These are phyloP conservation scores for Metschnikowia anglica DNA, from an alignment of 805 yeast species.

Conservation along the genomic window DNA sequence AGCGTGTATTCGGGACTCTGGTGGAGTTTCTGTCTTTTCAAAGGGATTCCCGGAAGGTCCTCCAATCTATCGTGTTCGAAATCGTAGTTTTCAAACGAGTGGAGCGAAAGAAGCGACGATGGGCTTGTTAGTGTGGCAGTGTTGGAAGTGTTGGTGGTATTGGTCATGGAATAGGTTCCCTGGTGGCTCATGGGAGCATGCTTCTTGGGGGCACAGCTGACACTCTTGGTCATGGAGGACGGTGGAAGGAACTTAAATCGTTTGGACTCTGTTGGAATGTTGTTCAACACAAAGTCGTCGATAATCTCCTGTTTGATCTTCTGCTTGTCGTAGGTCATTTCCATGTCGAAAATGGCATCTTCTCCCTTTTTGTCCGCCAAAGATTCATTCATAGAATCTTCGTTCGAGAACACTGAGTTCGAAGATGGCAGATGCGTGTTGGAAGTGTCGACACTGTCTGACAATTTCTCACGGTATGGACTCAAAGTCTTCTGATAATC, in stretches of 20 bases:
- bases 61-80: slow-evolving; percentile 17
- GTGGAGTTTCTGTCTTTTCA: slow-evolving; percentile 21
- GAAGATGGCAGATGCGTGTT: slow-evolving; percentile 27
- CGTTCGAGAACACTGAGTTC: slow-evolving; percentile 28
- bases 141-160: slow-evolving; percentile 8
- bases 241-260: slow-evolving; percentile 18
- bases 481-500: slow-evolving; percentile 18
- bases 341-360: slow-evolving; percentile 6
- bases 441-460: slow-evolving; percentile 3
- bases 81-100: slow-evolving; percentile 27
- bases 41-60: slow-evolving; percentile 12
- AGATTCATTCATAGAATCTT: slow-evolving; percentile 18
- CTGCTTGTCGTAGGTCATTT: slow-evolving; percentile 19
- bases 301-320: slow-evolving; percentile 41
- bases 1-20: slow-evolving; percentile 18
- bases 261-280: slow-evolving; percentile 29
- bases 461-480: slow-evolving; percentile 15
- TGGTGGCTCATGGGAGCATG: not conserved
- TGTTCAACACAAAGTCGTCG: slow-evolving; percentile 39
- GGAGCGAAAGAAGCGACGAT: slow-evolving; percentile 35
- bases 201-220: not conserved
- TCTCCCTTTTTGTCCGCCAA: slow-evolving; percentile 18
- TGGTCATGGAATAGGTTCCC: not conserved
- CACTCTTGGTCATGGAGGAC: slow-evolving; percentile 1
- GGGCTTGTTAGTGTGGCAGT: slow-evolving; percentile 34